These are phyloP conservation scores for Apiosordaria backusii DNA, from an alignment of 495 filamentous ascomycete species.

Conservation along the genomic window DNA sequence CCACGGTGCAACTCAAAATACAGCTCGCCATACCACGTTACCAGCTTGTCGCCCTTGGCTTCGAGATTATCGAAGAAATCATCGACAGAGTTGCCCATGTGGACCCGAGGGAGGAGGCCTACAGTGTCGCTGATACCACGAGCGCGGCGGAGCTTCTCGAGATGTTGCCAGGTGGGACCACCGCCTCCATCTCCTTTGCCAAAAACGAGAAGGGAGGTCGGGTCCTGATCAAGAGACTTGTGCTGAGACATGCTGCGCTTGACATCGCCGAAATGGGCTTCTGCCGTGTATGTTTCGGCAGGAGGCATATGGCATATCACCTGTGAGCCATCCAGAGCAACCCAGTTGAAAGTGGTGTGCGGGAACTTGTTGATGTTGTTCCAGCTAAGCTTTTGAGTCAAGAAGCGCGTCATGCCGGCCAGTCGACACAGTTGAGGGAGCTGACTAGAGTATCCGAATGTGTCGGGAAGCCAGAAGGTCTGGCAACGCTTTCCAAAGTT, in stretches of 20 bases:
- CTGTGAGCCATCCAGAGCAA: conserved; percentile 88
- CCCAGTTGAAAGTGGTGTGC: conserved; percentile 98
- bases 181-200: conserved; percentile 96
- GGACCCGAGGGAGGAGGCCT: conserved; percentile 77
- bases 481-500: conserved; percentile 82
- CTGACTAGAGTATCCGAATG: conserved; percentile 94
- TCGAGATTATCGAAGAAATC: conserved; percentile 89
- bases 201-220: conserved; percentile 84
- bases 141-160: conserved; percentile 94
- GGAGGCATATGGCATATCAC: conserved; percentile 97
- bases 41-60: conserved; percentile 70
- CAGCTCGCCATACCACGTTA: conserved; percentile 96
- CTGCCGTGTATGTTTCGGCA: conserved; percentile 88
- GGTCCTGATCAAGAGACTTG: conserved; percentile 89
- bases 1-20: conserved; percentile 97
- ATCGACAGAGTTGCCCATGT: conserved; percentile 90
- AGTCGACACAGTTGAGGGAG: conserved; percentile 88
- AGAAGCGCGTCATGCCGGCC: conserved; percentile 91
- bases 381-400: conserved; percentile 89
- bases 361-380: conserved; percentile 99
- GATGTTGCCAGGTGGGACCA: conserved; percentile 86
- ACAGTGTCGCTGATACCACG: conserved; percentile 87
- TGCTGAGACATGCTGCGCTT: conserved; percentile 87
- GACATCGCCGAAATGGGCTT: conserved; percentile 93
- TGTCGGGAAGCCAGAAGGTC: conserved; percentile 98